phyloP scores from a whole-genome alignment of 2,329 filamentous ascomycete genomes.

The Verticillium nubilum region DNA sequence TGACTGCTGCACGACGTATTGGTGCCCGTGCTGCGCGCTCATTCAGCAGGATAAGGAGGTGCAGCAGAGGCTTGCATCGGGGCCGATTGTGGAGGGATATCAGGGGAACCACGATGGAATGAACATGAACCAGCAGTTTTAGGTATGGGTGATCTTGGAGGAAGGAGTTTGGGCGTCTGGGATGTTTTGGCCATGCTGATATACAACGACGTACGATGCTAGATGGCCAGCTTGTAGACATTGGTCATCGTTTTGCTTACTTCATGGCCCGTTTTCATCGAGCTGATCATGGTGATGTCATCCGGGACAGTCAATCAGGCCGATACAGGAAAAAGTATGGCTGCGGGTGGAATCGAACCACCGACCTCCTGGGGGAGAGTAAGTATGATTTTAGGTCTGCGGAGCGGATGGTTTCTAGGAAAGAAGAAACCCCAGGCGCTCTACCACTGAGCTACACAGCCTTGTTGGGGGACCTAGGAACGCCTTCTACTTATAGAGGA shows the following conservation, averaged over 20 bases:
- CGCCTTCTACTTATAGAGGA: not conserved
- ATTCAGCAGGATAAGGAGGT: constrained; percentile 56
- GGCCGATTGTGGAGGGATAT: constrained; percentile 24
- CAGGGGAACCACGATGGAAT: constrained; percentile 31
- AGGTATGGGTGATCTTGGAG: not conserved
- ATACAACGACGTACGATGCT: too few relatives aligned
- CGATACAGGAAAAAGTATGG: not conserved
- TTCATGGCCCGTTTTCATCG: too few relatives aligned
- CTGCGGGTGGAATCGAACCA: not conserved
- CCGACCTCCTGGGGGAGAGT: not conserved
- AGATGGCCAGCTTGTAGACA: too few relatives aligned
- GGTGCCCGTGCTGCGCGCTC: constrained; percentile 50
- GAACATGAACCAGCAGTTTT: constrained; percentile 22
- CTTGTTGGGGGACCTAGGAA: not conserved
- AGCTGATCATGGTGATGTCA: too few relatives aligned
- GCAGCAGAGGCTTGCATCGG: constrained; percentile 18
- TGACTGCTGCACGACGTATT: constrained; percentile 49
- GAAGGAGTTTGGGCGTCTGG: too few relatives aligned
- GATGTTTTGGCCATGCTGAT: too few relatives aligned
- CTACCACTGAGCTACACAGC: not conserved
- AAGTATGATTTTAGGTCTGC: not conserved
- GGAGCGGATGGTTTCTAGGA: not conserved
- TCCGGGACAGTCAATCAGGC: too few relatives aligned
- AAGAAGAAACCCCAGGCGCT: not conserved
- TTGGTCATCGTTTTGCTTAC: too few relatives aligned